These are phyloP conservation scores for Chlorella sp. DNA, from an alignment of 139 green algal genomes.

Conservation along the genomic window DNA sequence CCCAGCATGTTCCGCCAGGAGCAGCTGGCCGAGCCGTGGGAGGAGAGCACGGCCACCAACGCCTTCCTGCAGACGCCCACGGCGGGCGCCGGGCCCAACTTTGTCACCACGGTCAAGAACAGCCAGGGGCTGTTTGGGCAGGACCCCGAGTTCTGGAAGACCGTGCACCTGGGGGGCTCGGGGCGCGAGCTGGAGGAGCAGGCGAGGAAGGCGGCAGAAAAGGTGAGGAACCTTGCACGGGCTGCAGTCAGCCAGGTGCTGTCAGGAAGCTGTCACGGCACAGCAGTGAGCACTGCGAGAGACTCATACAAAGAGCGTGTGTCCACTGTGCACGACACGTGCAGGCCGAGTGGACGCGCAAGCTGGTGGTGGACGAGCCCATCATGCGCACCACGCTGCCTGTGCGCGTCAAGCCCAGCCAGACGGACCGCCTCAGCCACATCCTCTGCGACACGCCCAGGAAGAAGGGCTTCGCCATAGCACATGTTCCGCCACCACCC, in stretches of 20 bases:
- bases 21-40: slow-evolving; percentile 42
- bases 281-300: no score
- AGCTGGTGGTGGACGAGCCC: slow-evolving; percentile 35
- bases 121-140: slow-evolving; percentile 19
- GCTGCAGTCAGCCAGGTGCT: no score
- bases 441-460: slow-evolving; percentile 31
- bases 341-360: slow-evolving; percentile 21
- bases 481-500: slow-evolving; percentile 22
- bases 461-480: slow-evolving; percentile 31
- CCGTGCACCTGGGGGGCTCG: slow-evolving; percentile 29
- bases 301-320: background rate
- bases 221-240: no score
- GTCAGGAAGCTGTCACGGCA: no score
- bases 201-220: slow-evolving; percentile 2
- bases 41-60: slow-evolving; percentile 16
- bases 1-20: slow-evolving; percentile 19
- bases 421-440: slow-evolving; percentile 27
- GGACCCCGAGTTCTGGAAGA: slow-evolving; percentile 45
- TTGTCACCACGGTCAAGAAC: slow-evolving; percentile 15
- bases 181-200: slow-evolving; percentile 12
- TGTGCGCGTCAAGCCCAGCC: slow-evolving; percentile 11
- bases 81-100: background rate
- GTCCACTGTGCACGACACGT: background rate
- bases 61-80: background rate
- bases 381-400: slow-evolving; percentile 32